phyloP scores from a whole-genome alignment of 305 asterid genomes.

The Rubia tinctorum region DNA sequence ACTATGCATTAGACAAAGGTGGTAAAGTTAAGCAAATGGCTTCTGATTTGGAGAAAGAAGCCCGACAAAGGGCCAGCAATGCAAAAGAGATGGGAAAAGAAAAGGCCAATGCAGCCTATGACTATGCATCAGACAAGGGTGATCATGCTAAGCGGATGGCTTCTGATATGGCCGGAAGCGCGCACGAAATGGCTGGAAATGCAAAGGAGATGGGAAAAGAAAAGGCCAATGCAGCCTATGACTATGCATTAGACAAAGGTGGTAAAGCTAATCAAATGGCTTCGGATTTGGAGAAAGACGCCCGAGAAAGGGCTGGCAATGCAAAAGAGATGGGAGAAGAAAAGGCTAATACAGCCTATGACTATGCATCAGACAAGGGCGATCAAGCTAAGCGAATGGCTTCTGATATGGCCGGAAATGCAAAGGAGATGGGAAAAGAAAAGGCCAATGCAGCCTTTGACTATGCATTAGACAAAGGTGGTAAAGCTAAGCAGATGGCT shows the following conservation, averaged over 20 bases:
- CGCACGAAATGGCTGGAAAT: slow-evolving; percentile 12
- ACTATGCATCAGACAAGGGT: slow-evolving; percentile 4
- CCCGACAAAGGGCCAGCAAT: slow-evolving; percentile 14
- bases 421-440: slow-evolving; percentile 19
- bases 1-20: slow-evolving; percentile 18
- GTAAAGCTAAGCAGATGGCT: slow-evolving; percentile 24
- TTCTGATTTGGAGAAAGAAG: slow-evolving; percentile 19
- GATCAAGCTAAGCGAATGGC: slow-evolving; percentile 26
- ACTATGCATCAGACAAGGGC: slow-evolving; percentile 19
- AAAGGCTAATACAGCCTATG: slow-evolving; percentile 20
- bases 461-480: slow-evolving; percentile 19
- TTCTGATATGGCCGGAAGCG: slow-evolving; percentile 19
- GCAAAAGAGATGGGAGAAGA: slow-evolving; percentile 24
- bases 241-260: slow-evolving; percentile 18
- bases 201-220: slow-evolving; percentile 23
- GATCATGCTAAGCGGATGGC: slow-evolving; percentile 26
- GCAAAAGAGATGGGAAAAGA: slow-evolving; percentile 13
- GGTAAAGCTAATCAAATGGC: slow-evolving; percentile 9
- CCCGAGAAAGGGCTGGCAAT: slow-evolving; percentile 13
- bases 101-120: slow-evolving; percentile 13
- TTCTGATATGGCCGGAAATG: slow-evolving; percentile 21
- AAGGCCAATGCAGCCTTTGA: slow-evolving; percentile 21
- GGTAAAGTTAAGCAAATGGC: slow-evolving; percentile 25
- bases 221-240: slow-evolving; percentile 20
- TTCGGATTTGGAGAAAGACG: background rate